Conservation (phyloP, 371 early-diverging fungal genomes). For the Umbelopsis sp. region DNA sequence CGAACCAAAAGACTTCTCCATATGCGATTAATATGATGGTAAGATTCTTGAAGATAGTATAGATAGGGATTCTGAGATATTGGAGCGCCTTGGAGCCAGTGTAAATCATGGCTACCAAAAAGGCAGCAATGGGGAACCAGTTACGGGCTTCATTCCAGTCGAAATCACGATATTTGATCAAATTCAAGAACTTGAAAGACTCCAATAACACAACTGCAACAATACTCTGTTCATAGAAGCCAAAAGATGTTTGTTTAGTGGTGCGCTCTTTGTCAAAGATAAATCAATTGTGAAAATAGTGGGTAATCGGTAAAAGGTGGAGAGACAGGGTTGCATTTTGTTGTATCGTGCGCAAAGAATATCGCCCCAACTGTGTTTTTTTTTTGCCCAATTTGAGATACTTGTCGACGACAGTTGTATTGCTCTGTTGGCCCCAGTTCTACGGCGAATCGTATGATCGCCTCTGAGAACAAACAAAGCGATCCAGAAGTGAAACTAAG, state of each 20-base stretch:
- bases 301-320: background rate
- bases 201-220: slow-evolving; percentile 44
- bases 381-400: too few relatives aligned
- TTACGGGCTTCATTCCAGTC: slow-evolving; percentile 65
- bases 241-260: background rate
- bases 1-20: slow-evolving; percentile 87
- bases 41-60: slow-evolving; percentile 98
- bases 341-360: too few relatives aligned
- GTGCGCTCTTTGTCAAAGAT: background rate
- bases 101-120: slow-evolving; percentile 96
- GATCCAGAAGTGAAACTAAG: too few relatives aligned
- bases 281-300: background rate
- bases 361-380: too few relatives aligned
- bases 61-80: slow-evolving; percentile 92
- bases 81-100: slow-evolving; percentile 96
- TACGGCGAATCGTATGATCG: background rate
- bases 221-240: slow-evolving; percentile 29
- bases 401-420: too few relatives aligned
- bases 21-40: slow-evolving; percentile 97
- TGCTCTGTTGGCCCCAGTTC: too few relatives aligned
- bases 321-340: too few relatives aligned
- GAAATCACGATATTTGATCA: slow-evolving; percentile 70
- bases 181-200: slow-evolving; percentile 63
- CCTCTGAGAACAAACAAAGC: too few relatives aligned
- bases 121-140: slow-evolving; percentile 90